phyloP scores from a whole-genome alignment of 1,139 yeast genomes.

The Yamadazyma spencermartinsiae region DNA sequence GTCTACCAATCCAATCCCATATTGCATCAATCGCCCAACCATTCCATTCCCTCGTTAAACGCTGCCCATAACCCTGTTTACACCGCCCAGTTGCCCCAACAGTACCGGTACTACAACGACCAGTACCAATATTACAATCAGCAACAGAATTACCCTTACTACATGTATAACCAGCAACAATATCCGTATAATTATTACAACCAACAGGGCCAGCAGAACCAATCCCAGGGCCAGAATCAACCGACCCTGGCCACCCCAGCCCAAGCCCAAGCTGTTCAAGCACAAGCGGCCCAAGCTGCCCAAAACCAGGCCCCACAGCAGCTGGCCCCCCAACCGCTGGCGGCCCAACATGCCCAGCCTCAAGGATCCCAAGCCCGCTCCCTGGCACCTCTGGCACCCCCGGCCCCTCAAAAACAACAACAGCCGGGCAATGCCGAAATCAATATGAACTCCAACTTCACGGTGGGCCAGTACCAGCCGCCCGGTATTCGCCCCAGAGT shows the following conservation, averaged over 20 bases:
- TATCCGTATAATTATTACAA: conserved; percentile 17
- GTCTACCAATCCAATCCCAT: conserved; percentile 5
- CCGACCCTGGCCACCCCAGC: conserved; percentile 6
- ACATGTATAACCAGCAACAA: conserved; percentile 23
- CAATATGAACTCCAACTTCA: conserved; percentile 27
- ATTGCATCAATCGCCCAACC: conserved; percentile 13
- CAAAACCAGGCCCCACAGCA: conserved; percentile 10
- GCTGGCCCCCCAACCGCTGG: conserved; percentile 6
- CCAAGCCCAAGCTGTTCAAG: conserved; percentile 3
- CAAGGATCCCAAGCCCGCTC: conserved; percentile 4
- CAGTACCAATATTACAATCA: conserved; percentile 15
- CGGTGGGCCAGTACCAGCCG: conserved; percentile 51
- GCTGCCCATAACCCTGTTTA: conserved; percentile 9
- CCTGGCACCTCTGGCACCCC: conserved; percentile 4
- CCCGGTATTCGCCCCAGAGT: conserved; percentile 75
- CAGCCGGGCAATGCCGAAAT: conserved; percentile 4
- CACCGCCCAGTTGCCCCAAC: conserved; percentile 7
- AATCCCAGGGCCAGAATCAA: conserved; percentile 14
- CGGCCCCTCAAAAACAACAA: conserved; percentile 6
- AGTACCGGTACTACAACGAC: conserved; percentile 15
- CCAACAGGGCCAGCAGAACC: conserved; percentile 4
- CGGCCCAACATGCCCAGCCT: conserved; percentile 3
- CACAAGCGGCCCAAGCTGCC: conserved; percentile 4
- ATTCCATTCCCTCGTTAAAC: conserved; percentile 14
- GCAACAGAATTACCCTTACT: conserved; percentile 22